These are phyloP conservation scores for Tritrichomonas musculus DNA, from an alignment of 208 protist genomes.

Conservation along the genomic window DNA sequence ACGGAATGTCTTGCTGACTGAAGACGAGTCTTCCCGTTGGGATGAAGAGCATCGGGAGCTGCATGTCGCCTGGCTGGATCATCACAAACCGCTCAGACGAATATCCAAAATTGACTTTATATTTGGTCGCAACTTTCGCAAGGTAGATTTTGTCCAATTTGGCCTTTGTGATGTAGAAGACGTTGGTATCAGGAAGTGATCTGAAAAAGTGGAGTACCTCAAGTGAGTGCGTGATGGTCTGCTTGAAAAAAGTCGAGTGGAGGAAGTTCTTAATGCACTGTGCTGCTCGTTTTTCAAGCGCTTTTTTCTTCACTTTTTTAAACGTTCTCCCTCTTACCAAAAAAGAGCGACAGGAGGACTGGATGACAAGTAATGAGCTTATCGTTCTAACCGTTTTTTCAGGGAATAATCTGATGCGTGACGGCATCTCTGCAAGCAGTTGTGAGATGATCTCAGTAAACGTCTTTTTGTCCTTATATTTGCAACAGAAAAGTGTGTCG, in stretches of 20 bases:
- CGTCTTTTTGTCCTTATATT: neutral
- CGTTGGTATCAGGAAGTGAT: neutral
- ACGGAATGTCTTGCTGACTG: neutral
- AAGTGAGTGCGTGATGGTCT: neutral
- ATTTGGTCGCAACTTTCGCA: neutral
- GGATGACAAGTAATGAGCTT: neutral
- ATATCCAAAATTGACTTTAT: neutral
- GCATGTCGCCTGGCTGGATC: neutral
- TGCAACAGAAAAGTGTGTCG: neutral
- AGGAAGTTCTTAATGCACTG: neutral
- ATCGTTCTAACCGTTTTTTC: neutral
- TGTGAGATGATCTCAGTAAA: neutral
- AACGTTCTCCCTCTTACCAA: neutral
- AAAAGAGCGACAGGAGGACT: neutral
- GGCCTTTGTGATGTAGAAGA: neutral
- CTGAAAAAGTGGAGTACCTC: neutral
- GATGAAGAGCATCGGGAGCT: neutral
- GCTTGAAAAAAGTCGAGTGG: neutral
- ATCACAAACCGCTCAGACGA: neutral
- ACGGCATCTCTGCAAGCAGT: neutral
- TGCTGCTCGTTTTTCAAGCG: neutral
- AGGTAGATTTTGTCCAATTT: neutral
- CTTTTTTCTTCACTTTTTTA: neutral
- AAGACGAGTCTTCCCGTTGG: neutral
- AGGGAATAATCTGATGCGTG: neutral